phyloP scores from a whole-genome alignment of 371 early-diverging fungal genomes.

The Lichtheimia ornata region DNA sequence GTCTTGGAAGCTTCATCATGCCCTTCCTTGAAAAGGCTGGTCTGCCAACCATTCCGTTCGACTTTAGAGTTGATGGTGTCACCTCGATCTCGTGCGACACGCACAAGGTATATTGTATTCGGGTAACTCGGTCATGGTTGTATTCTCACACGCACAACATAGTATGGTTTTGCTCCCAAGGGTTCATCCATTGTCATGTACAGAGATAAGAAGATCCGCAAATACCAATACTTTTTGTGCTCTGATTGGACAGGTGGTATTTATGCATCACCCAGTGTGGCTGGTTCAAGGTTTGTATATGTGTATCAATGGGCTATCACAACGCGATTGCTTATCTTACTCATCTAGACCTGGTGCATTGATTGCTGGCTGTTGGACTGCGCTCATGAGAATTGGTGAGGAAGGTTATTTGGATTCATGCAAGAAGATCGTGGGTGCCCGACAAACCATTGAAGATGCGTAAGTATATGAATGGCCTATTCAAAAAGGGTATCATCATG shows the following conservation, averaged over 20 bases:
- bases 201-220: slow-evolving; percentile 71
- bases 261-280: slow-evolving; percentile 92
- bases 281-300: slow-evolving; percentile 82
- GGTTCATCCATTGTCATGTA: slow-evolving; percentile 97
- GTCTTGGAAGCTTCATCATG: slow-evolving; percentile 95
- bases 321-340: neutral
- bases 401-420: slow-evolving; percentile 85
- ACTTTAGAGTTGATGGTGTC: slow-evolving; percentile 92
- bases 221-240: slow-evolving; percentile 88
- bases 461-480: slow-evolving; percentile 18
- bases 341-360: slow-evolving; percentile 80
- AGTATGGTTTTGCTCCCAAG: slow-evolving; percentile 95
- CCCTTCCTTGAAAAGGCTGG: slow-evolving; percentile 94
- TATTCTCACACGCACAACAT: slow-evolving; percentile 1
- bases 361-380: slow-evolving; percentile 96
- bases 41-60: slow-evolving; percentile 78
- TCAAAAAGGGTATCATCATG: neutral
- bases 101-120: slow-evolving; percentile 71
- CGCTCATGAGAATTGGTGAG: slow-evolving; percentile 86
- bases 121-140: neutral
- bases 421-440: slow-evolving; percentile 77
- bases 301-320: neutral
- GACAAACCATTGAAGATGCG: slow-evolving; percentile 71
- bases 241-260: slow-evolving; percentile 97
- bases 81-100: slow-evolving; percentile 96